Evolutionary conservation across 768 basidiomycete species (phyloP), one percentile per base, ranked within the genome.

Genomic region (Psilocybe tampanensis): DNA sequence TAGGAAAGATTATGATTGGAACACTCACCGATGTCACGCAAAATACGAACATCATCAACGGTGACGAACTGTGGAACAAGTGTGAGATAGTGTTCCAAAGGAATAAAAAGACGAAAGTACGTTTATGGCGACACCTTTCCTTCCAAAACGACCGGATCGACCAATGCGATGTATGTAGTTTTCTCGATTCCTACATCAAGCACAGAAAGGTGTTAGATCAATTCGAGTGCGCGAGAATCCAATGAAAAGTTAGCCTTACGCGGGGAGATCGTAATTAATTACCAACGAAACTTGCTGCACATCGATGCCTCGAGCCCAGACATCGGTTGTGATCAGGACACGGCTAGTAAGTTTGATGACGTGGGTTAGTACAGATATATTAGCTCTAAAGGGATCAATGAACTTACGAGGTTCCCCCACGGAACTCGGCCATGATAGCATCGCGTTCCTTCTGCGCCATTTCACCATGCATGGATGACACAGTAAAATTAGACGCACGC

Each of bases 141-240:
- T 83, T 65, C 97, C 97, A 78, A 98, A 98, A 57, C 97, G 94
- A 70, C 97, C 97, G 56, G 95, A 97, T 60, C 97, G 94, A 74
- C 97, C 97, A 70, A 98, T 98, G 69, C 97, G 92, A 80, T 99
- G 97, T 64, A 99, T 98, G 79, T 99, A 99, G 75, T 99, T 98
- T 84, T 98, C 96, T 82, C 92, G 92, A 72, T 94, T 94, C 63
- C 89, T 94, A 61, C 50, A 65, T 41, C 32, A 50, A 55, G 33
- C 22, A 48, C 32, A 55, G 45, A 22, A 56, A 8, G n/a, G 36
- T 15, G 36, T 13, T 13, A 39, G 36, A 54, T 36, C 54, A 12
- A 29, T 52, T 47, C 49, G n/a, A 44, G 13, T 12, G 52, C 49
- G 65, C 49, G 32, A 55, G 47, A 39, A 44, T 5, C 12, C 4